phyloP scores from a whole-genome alignment of 345 rosid genomes.

The Capsella bursapastoris region DNA sequence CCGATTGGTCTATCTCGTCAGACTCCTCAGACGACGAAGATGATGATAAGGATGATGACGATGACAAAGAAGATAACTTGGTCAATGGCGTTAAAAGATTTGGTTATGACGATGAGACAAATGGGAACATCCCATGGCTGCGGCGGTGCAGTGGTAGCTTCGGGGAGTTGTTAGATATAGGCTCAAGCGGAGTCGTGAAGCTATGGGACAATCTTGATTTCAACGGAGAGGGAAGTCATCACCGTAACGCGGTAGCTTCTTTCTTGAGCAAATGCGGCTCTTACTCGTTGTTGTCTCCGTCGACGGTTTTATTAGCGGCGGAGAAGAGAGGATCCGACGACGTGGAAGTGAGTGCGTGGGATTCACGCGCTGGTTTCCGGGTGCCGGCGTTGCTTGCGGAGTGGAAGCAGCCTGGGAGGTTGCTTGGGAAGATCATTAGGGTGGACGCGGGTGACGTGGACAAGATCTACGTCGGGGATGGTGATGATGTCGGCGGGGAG shows the following conservation, averaged over 20 bases:
- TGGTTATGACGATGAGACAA: slow-evolving; percentile 20
- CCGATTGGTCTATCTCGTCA: slow-evolving; percentile 46
- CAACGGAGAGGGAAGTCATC: slow-evolving; percentile 43
- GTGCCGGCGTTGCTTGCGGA: slow-evolving; percentile 65
- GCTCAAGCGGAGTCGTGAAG: slow-evolving; percentile 42
- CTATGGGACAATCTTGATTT: slow-evolving; percentile 45
- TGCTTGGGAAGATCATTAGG: slow-evolving; percentile 43
- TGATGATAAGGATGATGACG: slow-evolving; percentile 37
- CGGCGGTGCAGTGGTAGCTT: slow-evolving; percentile 54
- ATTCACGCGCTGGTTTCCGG: slow-evolving; percentile 52
- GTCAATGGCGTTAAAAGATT: slow-evolving; percentile 48
- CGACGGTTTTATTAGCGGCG: slow-evolving; percentile 52
- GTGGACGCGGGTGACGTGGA: slow-evolving; percentile 45
- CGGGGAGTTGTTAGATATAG: slow-evolving; percentile 45
- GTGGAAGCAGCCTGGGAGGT: slow-evolving; percentile 51
- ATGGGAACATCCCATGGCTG: slow-evolving; percentile 28
- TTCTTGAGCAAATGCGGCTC: slow-evolving; percentile 31
- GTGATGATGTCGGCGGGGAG: slow-evolving; percentile 48
- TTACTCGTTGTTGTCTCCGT: slow-evolving; percentile 49
- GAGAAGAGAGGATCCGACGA: slow-evolving; percentile 38
- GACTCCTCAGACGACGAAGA: slow-evolving; percentile 43
- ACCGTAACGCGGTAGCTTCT: slow-evolving; percentile 52
- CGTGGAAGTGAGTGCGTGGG: slow-evolving; percentile 60
- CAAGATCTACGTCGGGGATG: slow-evolving; percentile 58
- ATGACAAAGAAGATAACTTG: slow-evolving; percentile 42